A percentile compares a stretch with the other conserved stretches of the same genome.
phyloP scores from a whole-genome alignment of 306 rosid species.

The Rubus idaeus region DNA sequence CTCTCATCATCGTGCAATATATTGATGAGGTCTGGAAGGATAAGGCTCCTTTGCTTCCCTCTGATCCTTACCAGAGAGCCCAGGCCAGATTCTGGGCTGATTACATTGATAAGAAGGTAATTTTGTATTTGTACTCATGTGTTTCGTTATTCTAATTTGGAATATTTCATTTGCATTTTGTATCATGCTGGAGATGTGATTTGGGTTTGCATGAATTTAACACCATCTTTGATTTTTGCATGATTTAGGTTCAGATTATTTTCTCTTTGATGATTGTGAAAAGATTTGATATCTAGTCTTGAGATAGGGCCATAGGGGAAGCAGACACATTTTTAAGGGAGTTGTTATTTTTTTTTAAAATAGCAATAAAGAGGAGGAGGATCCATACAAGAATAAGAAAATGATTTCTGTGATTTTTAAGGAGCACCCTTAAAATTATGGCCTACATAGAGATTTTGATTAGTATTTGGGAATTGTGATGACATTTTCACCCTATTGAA shows the following conservation, averaged over 20 bases:
- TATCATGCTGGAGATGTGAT: too few species aligned
- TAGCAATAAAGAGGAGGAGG: neutral
- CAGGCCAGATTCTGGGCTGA: slow-evolving; percentile 48
- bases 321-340: neutral
- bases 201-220: too few species aligned
- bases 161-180: too few species aligned
- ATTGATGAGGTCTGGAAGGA: slow-evolving; percentile 45
- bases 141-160: neutral
- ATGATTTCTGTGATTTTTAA: neutral
- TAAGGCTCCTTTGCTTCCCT: slow-evolving; percentile 27
- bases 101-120: slow-evolving; percentile 39
- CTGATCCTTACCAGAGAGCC: slow-evolving; percentile 47
- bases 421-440: neutral
- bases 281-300: neutral
- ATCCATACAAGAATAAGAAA: neutral
- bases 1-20: slow-evolving; percentile 35
- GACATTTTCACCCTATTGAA: too few species aligned
- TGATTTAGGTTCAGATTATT: neutral
- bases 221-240: neutral
- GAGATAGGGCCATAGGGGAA: neutral
- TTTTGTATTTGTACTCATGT: neutral
- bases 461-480: too few species aligned
- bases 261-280: neutral
- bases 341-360: too few species aligned
- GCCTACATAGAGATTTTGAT: neutral